Conservation (phyloP, 2,329 filamentous ascomycete genomes). For the Phyllosticta capitalensis region DNA sequence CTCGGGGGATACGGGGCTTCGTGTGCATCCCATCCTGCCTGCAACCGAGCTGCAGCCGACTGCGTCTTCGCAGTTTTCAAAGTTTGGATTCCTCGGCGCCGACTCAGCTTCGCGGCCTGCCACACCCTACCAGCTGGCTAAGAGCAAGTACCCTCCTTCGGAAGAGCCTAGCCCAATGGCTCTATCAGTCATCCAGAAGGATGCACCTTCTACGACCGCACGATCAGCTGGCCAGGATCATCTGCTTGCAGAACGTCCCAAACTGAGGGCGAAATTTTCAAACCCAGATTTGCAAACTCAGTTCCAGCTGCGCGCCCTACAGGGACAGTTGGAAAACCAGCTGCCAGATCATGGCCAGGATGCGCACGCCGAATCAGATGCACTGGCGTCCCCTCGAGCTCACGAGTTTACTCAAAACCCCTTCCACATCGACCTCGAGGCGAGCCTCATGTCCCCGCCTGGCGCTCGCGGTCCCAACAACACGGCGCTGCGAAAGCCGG, state of each 20-base stretch:
- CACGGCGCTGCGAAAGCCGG: slow-evolving; percentile 20
- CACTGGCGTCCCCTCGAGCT: slow-evolving; percentile 60
- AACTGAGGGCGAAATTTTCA: slow-evolving; percentile 26
- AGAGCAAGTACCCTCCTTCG: background rate
- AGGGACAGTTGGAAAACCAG: slow-evolving; percentile 30
- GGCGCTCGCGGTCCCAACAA: slow-evolving; percentile 23
- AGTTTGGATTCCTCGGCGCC: slow-evolving; percentile 6
- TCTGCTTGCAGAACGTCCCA: slow-evolving; percentile 11
- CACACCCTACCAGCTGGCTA: slow-evolving; percentile 1
- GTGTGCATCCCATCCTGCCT: slow-evolving; percentile 10
- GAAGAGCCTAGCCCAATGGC: slow-evolving; percentile 10
- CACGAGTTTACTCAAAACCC: slow-evolving; percentile 58
- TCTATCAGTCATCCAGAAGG: background rate
- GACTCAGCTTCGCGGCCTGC: slow-evolving; percentile 1
- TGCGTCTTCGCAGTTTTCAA: slow-evolving; percentile 7
- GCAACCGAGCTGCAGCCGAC: background rate
- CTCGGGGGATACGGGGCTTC: background rate
- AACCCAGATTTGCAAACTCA: slow-evolving; percentile 31
- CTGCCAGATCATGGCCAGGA: slow-evolving; percentile 19
- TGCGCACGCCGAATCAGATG: slow-evolving; percentile 34
- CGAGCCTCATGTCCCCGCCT: slow-evolving; percentile 20
- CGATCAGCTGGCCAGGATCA: slow-evolving; percentile 13
- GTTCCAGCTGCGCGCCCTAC: slow-evolving; percentile 28
- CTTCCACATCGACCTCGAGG: slow-evolving; percentile 26
- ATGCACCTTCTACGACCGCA: background rate